These are phyloP conservation scores for Casuarina cunninghamiana DNA, from an alignment of 306 rosid genomes.

Conservation along the genomic window DNA sequence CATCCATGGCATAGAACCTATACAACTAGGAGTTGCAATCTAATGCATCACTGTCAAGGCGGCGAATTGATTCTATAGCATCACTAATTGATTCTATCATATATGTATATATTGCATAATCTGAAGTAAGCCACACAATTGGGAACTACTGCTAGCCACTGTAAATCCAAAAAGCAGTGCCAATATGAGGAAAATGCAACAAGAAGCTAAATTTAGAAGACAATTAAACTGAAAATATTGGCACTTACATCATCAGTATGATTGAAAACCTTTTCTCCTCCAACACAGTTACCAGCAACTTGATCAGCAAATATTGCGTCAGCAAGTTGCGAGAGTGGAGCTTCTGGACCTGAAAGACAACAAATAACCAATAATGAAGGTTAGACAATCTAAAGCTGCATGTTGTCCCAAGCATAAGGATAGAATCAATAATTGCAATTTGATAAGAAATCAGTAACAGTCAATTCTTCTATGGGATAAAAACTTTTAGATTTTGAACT, in stretches of 20 bases:
- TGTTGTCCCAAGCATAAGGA: slow-evolving; percentile 4
- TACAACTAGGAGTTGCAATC: background rate
- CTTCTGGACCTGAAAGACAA: slow-evolving; percentile 63
- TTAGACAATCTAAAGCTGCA: slow-evolving; percentile 26
- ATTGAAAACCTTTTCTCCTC: slow-evolving; percentile 50
- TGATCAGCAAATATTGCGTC: slow-evolving; percentile 61
- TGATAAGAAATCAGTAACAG: background rate
- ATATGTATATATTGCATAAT: background rate
- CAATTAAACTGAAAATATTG: background rate
- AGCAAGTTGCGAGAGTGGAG: slow-evolving; percentile 68
- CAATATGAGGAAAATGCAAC: background rate
- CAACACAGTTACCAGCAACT: slow-evolving; percentile 46
- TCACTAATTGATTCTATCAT: too few species aligned
- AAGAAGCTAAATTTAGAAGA: background rate
- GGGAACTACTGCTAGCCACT: background rate
- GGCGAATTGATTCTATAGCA: background rate
- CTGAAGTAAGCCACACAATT: background rate
- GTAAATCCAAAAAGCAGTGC: background rate
- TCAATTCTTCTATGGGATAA: background rate
- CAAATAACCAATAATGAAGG: slow-evolving; percentile 21
- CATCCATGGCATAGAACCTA: background rate
- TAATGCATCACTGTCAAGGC: background rate
- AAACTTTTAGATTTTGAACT: background rate
- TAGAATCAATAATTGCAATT: background rate
- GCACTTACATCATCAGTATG: slow-evolving; percentile 2